Base-by-base conservation (phyloP, 1,139 yeast genomes). In the Suhomyces wounanorum region DNA sequence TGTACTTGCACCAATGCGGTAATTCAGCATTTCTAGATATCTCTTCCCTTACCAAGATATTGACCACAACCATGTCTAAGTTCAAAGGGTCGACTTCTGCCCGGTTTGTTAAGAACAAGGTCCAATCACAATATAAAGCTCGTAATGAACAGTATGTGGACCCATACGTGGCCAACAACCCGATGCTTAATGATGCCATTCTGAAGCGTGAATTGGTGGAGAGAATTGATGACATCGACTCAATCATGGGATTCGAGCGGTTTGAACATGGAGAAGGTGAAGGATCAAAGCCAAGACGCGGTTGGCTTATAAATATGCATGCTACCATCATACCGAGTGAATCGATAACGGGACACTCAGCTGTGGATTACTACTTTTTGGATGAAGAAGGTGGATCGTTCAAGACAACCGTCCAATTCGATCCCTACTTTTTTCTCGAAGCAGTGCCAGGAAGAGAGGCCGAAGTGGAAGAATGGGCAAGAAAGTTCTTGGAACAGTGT, bases 351-450 rank as follows among this genome's bases (percentile, higher is more conserved):
- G 67, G 68, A 9, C 75, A 82, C 45, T 82, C 97, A 0, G 99
- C 94, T 4, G 97, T 94, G 3, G 98, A 94, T 63, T 91, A 88
- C 67, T 95, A 95, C 66, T 95, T 95, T 59, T 71, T 95, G n/a
- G 98, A 94, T 65, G 97, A 90, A 62, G 97, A 92, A 69, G 99
- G 99, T 42, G 99, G 98, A 3, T 84, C 89, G 37, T 95, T 95
- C 74, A 94, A 92, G 65, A 85, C 92, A 3, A 87, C 96, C 0
- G 69, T 89, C 17, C 86, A 82, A 54, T 89, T 82, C 64, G 94
- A 90, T 62, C 99, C 99, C 0, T 95, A 95, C 66, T 89, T 95
- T 64, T 81, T 87, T 50, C 71, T 95, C n/a, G 78, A 84, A 8
- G 83, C 91, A 55, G 73, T 81, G 33, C 81, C 82, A 3, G 87